A percentile compares a stretch with the other conserved stretches of the same genome.
Conservation (phyloP, 2,329 filamentous ascomycete genomes). For the Aspergillus piperis region DNA sequence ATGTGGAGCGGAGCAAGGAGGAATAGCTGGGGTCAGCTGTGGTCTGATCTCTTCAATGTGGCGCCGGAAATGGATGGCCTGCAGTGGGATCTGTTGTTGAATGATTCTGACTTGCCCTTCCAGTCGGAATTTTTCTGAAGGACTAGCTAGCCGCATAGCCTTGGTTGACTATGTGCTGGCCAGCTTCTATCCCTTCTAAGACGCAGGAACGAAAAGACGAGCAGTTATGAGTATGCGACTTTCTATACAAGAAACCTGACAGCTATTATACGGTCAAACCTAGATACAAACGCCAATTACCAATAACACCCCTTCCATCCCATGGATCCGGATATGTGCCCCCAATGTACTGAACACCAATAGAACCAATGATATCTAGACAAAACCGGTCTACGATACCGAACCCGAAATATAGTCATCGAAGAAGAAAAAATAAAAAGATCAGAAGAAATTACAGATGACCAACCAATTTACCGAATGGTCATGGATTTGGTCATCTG, state of each 20-base stretch:
- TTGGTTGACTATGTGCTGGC: background rate
- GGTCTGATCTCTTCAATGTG: constrained; percentile 3
- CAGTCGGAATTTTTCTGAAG: background rate
- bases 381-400: background rate
- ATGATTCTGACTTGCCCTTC: background rate
- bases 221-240: background rate
- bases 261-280: constrained; percentile 12
- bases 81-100: constrained; percentile 6
- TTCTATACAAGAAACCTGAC: constrained; percentile 11
- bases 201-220: background rate
- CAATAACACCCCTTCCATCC: background rate
- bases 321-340: constrained; percentile 4
- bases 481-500: constrained; percentile 95
- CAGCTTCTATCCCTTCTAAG: background rate
- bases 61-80: constrained; percentile 1
- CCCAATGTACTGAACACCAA: constrained; percentile 4
- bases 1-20: background rate
- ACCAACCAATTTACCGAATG: constrained; percentile 63
- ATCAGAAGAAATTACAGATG: constrained; percentile 9
- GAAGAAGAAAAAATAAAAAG: constrained; percentile 11
- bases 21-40: constrained; percentile 8
- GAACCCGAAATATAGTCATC: constrained; percentile 1
- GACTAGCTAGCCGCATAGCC: background rate
- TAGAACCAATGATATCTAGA: constrained; percentile 6
- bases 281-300: constrained; percentile 17